Evolutionary conservation across 2,329 filamentous ascomycete genomes (phyloP).

Genomic region (Cytospora leucostoma): DNA sequence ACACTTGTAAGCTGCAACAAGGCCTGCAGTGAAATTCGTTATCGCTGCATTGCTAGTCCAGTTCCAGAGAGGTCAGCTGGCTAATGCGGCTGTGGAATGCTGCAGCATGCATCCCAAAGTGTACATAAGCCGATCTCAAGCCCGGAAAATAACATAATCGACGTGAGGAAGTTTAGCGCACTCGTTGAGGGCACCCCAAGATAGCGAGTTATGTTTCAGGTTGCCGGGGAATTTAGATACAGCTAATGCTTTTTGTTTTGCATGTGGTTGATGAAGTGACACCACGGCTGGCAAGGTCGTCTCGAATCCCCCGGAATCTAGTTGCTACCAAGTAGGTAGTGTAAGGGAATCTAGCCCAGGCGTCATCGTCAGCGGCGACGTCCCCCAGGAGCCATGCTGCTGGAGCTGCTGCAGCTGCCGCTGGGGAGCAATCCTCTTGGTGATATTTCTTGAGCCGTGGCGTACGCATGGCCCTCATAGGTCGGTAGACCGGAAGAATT

Average conservation of each 20-base stretch:
- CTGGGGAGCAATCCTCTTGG: background rate
- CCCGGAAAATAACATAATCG: background rate
- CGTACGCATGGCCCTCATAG: background rate
- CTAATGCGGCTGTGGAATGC: conserved; percentile 11
- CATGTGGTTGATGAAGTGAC: background rate
- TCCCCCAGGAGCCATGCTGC: background rate
- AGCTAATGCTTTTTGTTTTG: background rate
- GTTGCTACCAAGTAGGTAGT: background rate
- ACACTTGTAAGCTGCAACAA: conserved; percentile 10
- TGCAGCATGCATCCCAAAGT: conserved; percentile 15
- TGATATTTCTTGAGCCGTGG: background rate
- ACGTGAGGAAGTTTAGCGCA: conserved; percentile 4
- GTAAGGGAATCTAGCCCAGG: background rate
- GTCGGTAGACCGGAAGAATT: background rate
- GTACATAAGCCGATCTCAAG: conserved; percentile 4
- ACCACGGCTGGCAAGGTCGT: background rate
- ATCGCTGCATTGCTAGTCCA: conserved; percentile 1
- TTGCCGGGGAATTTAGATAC: conserved; percentile 8
- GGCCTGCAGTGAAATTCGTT: conserved; percentile 11
- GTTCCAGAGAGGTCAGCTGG: background rate
- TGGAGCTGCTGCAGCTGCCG: conserved; percentile 4
- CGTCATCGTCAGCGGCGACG: background rate
- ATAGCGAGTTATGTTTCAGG: conserved; percentile 8
- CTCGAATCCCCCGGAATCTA: background rate
- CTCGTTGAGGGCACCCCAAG: background rate